Conservation (phyloP, 2,329 filamentous ascomycete genomes). For the Trichoderma citrinoviride region DNA sequence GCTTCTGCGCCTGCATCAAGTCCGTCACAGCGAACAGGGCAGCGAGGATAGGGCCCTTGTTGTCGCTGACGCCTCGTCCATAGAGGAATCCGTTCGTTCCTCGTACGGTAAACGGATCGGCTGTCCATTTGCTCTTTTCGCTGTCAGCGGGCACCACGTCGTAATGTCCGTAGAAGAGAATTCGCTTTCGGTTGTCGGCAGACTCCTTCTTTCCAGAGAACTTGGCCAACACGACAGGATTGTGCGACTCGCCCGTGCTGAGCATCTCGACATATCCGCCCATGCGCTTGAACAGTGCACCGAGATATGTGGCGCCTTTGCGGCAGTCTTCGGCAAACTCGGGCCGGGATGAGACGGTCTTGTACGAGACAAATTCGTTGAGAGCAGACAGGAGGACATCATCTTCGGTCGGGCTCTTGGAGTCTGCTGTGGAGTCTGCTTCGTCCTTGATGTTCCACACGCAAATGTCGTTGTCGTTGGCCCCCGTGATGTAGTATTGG, state of each 20-base stretch:
- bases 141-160: conserved; percentile 91
- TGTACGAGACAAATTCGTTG: conserved; percentile 84
- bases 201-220: conserved; percentile 74
- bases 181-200: conserved; percentile 69
- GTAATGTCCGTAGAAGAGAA: conserved; percentile 97
- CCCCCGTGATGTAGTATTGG: conserved; percentile 89
- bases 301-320: conserved; percentile 85
- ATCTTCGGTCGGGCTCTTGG: conserved; percentile 37
- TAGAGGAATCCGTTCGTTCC: conserved; percentile 92
- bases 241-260: conserved; percentile 74
- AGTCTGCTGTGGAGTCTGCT: conserved; percentile 31
- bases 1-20: conserved; percentile 74
- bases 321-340: conserved; percentile 90
- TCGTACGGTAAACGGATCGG: conserved; percentile 84
- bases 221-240: conserved; percentile 89
- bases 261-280: conserved; percentile 88
- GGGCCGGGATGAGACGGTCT: conserved; percentile 82
- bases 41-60: conserved; percentile 93
- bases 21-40: conserved; percentile 93
- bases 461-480: conserved; percentile 85
- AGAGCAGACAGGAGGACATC: conserved; percentile 68
- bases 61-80: conserved; percentile 93
- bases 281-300: conserved; percentile 85
- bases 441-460: conserved; percentile 73
- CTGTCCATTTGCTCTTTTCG: conserved; percentile 77